Base-by-base conservation (phyloP, 2,329 filamentous ascomycete genomes). In the Alternaria arbusti region DNA sequence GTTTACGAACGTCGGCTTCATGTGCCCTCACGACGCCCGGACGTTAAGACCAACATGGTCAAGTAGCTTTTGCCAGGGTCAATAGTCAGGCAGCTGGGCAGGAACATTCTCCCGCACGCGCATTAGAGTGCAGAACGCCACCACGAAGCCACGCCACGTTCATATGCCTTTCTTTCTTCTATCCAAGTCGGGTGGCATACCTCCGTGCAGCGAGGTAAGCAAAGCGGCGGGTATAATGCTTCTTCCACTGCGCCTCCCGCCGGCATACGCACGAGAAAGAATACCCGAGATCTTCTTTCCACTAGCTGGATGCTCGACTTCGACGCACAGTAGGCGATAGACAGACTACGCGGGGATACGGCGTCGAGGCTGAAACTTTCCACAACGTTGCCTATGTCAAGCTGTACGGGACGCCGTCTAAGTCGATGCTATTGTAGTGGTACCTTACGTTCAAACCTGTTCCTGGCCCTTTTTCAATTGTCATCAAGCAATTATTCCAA, bases 31-130 rank as follows among this genome's bases (percentile, higher is more conserved):
- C 36, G 22, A 59, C 43, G 46, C 45, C 49, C 45, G 54, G 46
- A 36, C 47, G 49, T 45, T 54, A 57, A 54, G 52, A 52, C 64
- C 63, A 56, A 51, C 36, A 52, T 23, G 17, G 54, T 43, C 26
- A 45, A 56, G 43, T 32, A 46, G 47, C 26, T 32, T 51, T 25
- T 15, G 15, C 36, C 23, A 61, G 22, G 23, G 32, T 32, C 28
- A 15, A 43, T 51, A 54, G 60, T 44, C 26, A 49, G 20, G 46
- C 49, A 47, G 46, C 40, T 61, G 61, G 54, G 60, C 69, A 66
- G 64, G 62, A 66, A 64, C 65, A 66, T 49, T 59, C 57, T 63
- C 56, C 65, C 64, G 65, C 64, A 57, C 44, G 57, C 62, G 59
- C 64, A 69, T 68, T 65, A 66, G 69, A 45, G 43, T 49, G 40